Evolutionary conservation across 1,284 basidiomycete species (phyloP), one percentile per base, ranked within the genome.

Genomic region (Ustilago esculenta): DNA sequence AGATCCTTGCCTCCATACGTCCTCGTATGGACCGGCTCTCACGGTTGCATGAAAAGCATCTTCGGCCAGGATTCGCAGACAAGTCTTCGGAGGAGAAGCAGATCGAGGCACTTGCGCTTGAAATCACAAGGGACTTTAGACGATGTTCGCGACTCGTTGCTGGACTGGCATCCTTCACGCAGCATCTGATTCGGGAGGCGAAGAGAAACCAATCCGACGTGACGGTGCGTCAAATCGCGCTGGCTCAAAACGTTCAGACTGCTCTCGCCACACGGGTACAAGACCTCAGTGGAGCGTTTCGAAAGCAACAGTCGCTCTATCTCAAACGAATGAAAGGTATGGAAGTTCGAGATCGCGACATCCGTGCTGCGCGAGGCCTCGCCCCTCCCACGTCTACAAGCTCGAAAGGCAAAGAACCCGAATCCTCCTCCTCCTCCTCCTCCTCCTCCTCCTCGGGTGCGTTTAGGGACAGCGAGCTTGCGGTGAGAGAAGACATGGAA

Each of bases 281-380:
- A 84, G 92, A 94, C 73, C 85, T 94, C 44, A 94, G 92, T 75
- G 90, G 90, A 18, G 85, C 89, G n/a, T 98, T 99, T 81, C 87
- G 96, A 60, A 97, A 95, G 85, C 97, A 96, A 85, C 96, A 99
- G 84, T 88, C 92, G 53, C 90, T 94, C 27, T 98, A 98, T 83
- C 90, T 99, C 88, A 91, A 95, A 83, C 92, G 94, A 2, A 70
- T 81, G 53, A 74, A 95, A 79, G 84, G 94, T 87, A 54, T 73
- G 53, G 75, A 82, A 29, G 66, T 77, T 11, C 34, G 73, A n/a
- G 72, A 77, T 44, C 41, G 63, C 2, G 75, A 79, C 20, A 65
- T 76, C 11, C 58, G 66, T 2, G 61, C 72, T 10, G 61, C 63
- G 0, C 25, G 54, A 1, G 73, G 67, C 0, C 33, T 71, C 1